Conservation (phyloP, 1,139 yeast species). For the Meyerozyma carpophila region DNA sequence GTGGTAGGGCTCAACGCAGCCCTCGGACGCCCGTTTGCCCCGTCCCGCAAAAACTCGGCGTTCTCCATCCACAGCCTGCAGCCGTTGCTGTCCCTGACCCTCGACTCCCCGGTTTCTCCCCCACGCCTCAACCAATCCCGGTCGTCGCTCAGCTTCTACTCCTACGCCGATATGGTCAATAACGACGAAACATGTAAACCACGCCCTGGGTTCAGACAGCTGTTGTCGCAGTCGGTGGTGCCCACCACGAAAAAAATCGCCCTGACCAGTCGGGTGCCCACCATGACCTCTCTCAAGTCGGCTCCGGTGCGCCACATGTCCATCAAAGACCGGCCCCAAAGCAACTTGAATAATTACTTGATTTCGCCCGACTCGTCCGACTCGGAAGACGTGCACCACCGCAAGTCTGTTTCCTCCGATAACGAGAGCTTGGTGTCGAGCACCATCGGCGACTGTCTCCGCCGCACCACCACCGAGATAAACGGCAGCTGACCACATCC, state of each 20-base stretch:
- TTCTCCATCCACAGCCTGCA: conserved; percentile 24
- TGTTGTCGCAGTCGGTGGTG: conserved; percentile 25
- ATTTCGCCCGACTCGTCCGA: conserved; percentile 22
- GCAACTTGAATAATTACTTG: conserved; percentile 15
- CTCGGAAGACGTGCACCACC: conserved; percentile 8
- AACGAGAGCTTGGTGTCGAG: conserved; percentile 33
- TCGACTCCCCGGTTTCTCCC: conserved; percentile 27
- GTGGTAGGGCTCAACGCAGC: conserved; percentile 60
- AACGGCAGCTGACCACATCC: conserved; percentile 6
- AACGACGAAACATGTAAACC: conserved; percentile 58
- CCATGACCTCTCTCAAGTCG: not conserved
- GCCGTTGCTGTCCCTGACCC: conserved; percentile 9
- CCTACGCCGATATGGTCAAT: conserved; percentile 74
- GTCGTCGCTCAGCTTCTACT: conserved; percentile 63
- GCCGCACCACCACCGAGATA: conserved; percentile 35
- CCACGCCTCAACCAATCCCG: conserved; percentile 35
- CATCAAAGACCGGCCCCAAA: not conserved
- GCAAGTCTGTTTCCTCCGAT: conserved; percentile 12
- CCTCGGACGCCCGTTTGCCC: conserved; percentile 40
- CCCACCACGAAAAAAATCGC: conserved; percentile 14
- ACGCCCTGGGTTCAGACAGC: conserved; percentile 43
- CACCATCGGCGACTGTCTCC: conserved; percentile 37
- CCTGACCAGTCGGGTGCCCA: not conserved
- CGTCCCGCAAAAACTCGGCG: conserved; percentile 38
- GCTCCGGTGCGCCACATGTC: not conserved